Conservation (phyloP, 805 yeast genomes). For the Pichia scutulata region DNA sequence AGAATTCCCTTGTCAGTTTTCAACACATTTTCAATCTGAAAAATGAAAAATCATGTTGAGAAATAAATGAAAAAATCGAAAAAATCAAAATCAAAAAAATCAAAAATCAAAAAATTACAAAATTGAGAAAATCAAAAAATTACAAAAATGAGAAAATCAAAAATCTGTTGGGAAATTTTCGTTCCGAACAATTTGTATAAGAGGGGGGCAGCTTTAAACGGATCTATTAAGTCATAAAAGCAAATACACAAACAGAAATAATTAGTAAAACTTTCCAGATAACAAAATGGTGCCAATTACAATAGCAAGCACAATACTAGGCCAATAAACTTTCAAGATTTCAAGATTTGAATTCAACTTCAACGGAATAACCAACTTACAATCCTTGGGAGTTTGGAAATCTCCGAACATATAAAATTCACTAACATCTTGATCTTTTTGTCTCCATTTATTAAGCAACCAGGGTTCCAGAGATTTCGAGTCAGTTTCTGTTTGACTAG, state of each 20-base stretch:
- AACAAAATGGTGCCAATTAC: neutral
- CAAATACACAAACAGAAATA: neutral
- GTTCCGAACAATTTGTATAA: neutral
- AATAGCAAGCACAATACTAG: neutral
- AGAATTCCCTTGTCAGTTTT: neutral
- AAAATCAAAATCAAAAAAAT: neutral
- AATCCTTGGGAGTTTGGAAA: constrained; percentile 29
- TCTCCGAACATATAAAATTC: constrained; percentile 48
- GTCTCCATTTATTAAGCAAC: constrained; percentile 67
- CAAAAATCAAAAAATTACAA: neutral
- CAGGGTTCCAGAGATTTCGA: constrained; percentile 54
- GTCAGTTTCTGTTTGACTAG: neutral
- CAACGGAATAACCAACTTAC: constrained; percentile 16
- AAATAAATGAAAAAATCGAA: neutral
- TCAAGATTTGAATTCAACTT: constrained; percentile 11
- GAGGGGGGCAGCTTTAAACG: too few relatives aligned
- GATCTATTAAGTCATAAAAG: too few relatives aligned
- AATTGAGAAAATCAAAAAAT: neutral
- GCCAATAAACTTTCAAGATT: neutral
- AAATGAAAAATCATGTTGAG: neutral
- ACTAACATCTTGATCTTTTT: constrained; percentile 70
- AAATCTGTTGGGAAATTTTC: neutral
- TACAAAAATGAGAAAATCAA: neutral
- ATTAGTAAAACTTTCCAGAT: neutral
- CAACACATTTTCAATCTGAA: neutral